Conservation (phyloP, 108 stramenopile genomes). For the Fistulifera pelliculosa region DNA sequence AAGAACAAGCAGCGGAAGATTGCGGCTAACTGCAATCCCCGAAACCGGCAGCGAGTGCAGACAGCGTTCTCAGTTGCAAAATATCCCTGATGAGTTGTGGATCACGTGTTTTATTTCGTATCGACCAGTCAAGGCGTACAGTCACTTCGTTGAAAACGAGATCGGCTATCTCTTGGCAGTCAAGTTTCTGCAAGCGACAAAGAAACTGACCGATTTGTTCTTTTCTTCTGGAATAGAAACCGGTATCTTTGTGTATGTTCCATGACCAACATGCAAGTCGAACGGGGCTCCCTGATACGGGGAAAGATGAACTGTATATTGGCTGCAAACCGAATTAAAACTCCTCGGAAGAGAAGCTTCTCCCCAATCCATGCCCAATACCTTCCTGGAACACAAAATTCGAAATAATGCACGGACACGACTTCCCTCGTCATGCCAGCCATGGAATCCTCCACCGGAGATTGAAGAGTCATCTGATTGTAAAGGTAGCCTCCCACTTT, state of each 20-base stretch:
- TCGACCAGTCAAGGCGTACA: constrained; percentile 25
- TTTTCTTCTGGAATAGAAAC: constrained; percentile 53
- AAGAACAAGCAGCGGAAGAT: constrained; percentile 62
- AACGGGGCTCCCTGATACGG: constrained; percentile 76
- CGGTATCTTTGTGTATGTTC: constrained; percentile 3
- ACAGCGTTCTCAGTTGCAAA: constrained; percentile 48
- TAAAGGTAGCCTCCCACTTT: constrained; percentile 45
- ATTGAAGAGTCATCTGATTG: constrained; percentile 4
- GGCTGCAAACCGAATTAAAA: not conserved
- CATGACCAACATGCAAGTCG: constrained; percentile 70
- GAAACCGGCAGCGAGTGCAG: constrained; percentile 59
- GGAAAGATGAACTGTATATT: constrained; percentile 44
- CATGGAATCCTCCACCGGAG: constrained; percentile 47
- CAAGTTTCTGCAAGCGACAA: constrained; percentile 20
- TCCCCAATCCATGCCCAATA: constrained; percentile 36
- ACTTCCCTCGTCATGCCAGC: constrained; percentile 80
- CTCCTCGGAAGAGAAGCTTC: constrained; percentile 11
- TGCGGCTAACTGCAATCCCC: constrained; percentile 49
- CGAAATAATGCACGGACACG: constrained; percentile 65
- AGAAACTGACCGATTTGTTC: constrained; percentile 42
- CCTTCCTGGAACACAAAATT: constrained; percentile 34
- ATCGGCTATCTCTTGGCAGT: constrained; percentile 33
- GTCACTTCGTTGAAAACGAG: constrained; percentile 37
- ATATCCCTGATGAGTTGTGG: constrained; percentile 41
- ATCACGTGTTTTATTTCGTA: constrained; percentile 19